A percentile compares a stretch with the other conserved stretches of the same genome.
Conservation (phyloP, 768 basidiomycete species). For the Tylopilus sp. region DNA sequence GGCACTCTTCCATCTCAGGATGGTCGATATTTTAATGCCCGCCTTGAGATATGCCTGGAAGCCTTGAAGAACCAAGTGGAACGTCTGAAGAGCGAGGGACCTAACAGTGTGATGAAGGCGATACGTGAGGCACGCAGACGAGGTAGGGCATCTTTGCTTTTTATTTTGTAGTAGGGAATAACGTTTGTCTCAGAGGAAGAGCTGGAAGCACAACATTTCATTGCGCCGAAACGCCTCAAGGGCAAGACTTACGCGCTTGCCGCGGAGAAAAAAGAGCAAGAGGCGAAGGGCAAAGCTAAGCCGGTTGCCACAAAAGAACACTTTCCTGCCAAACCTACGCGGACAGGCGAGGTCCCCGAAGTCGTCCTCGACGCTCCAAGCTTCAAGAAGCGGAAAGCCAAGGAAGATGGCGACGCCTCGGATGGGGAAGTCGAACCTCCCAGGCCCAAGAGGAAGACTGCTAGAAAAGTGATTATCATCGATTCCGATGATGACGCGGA, state of each 20-base stretch:
- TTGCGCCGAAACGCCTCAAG: conserved; percentile 64
- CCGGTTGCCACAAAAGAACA: conserved; percentile 14
- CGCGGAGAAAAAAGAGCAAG: conserved; percentile 35
- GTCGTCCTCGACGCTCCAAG: conserved; percentile 47
- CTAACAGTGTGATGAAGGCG: conserved; percentile 55
- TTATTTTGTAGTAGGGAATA: not conserved
- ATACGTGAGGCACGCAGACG: conserved; percentile 60
- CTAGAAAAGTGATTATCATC: conserved; percentile 39
- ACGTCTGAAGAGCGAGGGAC: conserved; percentile 60
- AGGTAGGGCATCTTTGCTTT: conserved; percentile 39
- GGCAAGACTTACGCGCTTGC: conserved; percentile 73
- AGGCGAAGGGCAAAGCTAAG: conserved; percentile 15
- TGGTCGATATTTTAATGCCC: conserved; percentile 87
- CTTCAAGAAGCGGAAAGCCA: conserved; percentile 18
- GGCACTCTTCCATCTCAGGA: conserved; percentile 71
- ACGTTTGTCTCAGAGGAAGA: conserved; percentile 43
- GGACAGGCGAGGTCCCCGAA: conserved; percentile 48
- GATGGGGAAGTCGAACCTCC: conserved; percentile 32
- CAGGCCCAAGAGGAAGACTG: conserved; percentile 35
- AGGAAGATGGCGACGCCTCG: conserved; percentile 21
- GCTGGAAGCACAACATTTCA: conserved; percentile 42
- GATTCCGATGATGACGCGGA: conserved; percentile 54
- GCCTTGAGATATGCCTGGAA: conserved; percentile 59
- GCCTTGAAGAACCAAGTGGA: conserved; percentile 65
- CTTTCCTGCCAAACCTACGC: conserved; percentile 28